Evolutionary conservation across 257 asterid species (phyloP), one percentile per base, ranked within the genome.

Genomic region (Nicotiana obtusifolia): DNA sequence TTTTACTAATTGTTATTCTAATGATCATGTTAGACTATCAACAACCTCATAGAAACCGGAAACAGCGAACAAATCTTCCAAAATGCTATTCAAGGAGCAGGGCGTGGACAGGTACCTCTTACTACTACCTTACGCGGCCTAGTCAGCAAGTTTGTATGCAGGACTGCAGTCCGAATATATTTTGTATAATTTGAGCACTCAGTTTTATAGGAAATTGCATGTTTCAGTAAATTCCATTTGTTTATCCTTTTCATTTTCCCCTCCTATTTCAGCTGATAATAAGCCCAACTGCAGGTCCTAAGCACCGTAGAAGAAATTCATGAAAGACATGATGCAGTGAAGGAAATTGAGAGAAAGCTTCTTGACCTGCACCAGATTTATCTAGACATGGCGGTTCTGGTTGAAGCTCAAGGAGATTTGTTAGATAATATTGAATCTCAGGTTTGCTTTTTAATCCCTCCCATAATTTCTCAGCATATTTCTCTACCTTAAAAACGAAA

Each of bases 41-140:
- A 92, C 87, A 64, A 91, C 85, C 88, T 94, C 79, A 92, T 94
- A 69, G 97, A 92, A 88, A 92, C 97, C 47, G 97, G 97, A 85
- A 91, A 87, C 86, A 90, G 98, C 76, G 98, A 94, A 79, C 98
- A 94, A 84, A 94, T 92, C 78, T 94, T 94, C 85, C 97, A 94
- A 84, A 89, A 86, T 41, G 98, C 98, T 35, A 94, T 94, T 82
- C 97, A 89, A 83, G 97, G 91, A 90, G 77, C 86, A 15, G 97
- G 98, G 3, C 92, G 90, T 7, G 97, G 97, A n/a, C 94, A 92
- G 98, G 98, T 93, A 80, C 7, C 26, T 22, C 53, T 60, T 64
- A 59, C 53, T 15, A 57, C 44, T 14, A 73, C 49, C 41, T 14
- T 31, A 8, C 31, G 26, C 52, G 10, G 10, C 24, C 24, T 24